Base-by-base conservation (phyloP, 768 basidiomycete species). In the Pholiota conissans region DNA sequence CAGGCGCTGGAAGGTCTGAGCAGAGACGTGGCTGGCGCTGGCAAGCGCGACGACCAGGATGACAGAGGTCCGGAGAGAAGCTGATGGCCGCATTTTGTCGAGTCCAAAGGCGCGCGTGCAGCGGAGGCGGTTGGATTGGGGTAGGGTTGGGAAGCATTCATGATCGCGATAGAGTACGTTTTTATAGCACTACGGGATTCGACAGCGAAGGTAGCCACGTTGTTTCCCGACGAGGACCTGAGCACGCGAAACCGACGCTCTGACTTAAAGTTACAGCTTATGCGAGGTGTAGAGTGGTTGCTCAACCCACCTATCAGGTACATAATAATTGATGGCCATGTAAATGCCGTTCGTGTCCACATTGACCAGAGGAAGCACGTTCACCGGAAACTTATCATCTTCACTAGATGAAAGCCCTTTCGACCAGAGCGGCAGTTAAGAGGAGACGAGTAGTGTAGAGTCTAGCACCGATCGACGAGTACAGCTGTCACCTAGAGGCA, bases 1-100 rank as follows among this genome's bases (percentile, higher is more conserved):
- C 14, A 79, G 73, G 26, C 77, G 70, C 60, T 71, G 67, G 68
- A 72, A 78, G 28, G 72, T 73, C 55, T 79, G 76, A 6, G 73
- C 76, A 40, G 68, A 68, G 27, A 61, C 68, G 24, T 61, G 34
- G 2, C 57, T 39, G 42, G 66, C 55, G 49, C 57, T 39, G 28
- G 53, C 58, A 28, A 68, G 51, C 42, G 56, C 48, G 30, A 69
- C 39, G 29, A n/a, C n/a, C n/a, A 73, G 52, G 30, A 71, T 42
- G 29, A 61, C 52, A 29, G 49, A 57, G 26, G 49, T 60, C 42
- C 56, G 35, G 32, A 39, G 20, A 22, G 55, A 26, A 27, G 22
- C 14, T 53, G 52, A 40, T 20, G 39, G 20, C n/a, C 39, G 2
- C n/a, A n/a, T 18, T 5, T 20, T 4, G 11, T 18, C n/a, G n/a